phyloP scores from a whole-genome alignment of 768 basidiomycete species.

The Lyophyllum decastes region DNA sequence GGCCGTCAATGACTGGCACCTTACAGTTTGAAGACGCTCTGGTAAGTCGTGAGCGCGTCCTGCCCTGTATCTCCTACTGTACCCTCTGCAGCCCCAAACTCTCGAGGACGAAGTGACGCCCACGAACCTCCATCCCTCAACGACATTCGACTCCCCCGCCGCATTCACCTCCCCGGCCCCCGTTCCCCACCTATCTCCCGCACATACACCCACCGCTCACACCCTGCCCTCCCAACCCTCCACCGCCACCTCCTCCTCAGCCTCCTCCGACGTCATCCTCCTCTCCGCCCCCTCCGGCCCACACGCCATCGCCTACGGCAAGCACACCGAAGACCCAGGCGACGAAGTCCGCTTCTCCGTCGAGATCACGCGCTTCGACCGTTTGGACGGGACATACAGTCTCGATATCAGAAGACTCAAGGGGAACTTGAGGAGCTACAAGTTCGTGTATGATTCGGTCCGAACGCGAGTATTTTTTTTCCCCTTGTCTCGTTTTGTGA shows the following conservation, averaged over 20 bases:
- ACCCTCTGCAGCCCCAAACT: not conserved
- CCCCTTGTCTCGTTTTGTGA: not conserved
- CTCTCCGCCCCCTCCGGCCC: constrained; percentile 24
- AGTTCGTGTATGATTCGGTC: constrained; percentile 76
- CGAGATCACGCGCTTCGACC: constrained; percentile 84
- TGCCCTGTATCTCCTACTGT: not conserved
- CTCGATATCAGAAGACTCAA: constrained; percentile 88
- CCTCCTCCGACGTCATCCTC: constrained; percentile 40
- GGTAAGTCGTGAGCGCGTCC: not conserved
- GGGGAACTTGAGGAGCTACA: constrained; percentile 84
- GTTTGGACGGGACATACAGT: constrained; percentile 81
- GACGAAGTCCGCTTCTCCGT: constrained; percentile 94
- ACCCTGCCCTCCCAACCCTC: not conserved
- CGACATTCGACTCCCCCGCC: not conserved
- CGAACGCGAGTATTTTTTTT: constrained; percentile 49
- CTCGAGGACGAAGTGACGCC: not conserved
- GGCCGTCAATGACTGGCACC: no score
- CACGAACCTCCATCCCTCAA: not conserved
- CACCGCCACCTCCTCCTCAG: constrained; percentile 44
- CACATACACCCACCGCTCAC: no score
- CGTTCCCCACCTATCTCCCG: no score
- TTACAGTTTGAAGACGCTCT: not conserved
- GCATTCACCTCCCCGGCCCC: not conserved
- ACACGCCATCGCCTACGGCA: constrained; percentile 44
- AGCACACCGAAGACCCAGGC: constrained; percentile 66